Base-by-base conservation (phyloP, 2,329 filamentous ascomycete species). In the Daldinia eschscholtzii region DNA sequence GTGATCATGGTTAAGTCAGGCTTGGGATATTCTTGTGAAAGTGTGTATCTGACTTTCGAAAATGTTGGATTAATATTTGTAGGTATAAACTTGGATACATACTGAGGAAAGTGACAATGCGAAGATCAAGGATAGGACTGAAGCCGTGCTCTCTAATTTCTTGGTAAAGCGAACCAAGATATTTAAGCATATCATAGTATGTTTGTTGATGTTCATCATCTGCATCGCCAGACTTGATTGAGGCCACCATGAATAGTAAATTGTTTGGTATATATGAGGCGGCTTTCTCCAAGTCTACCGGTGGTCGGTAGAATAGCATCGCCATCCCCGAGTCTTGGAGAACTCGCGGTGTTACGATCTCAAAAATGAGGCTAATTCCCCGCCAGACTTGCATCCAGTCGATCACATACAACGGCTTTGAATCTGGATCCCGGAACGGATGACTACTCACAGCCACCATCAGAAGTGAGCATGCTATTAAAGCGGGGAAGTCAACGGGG, bases 301-400 rank as follows among this genome's bases (percentile, higher is more conserved):
- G 74, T 1, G 86, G 86, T 0, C 86, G 81, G 64, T 80, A 81
- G 70, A 88, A 86, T 10, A 88, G 78, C 4, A 78, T 73, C 1
- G 80, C 78, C 61, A 88, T 73, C 15, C 85, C 86, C 0, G 84
- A 82, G 2, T 81, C 76, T 55, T 78, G 71, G 2, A 82, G 70
- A 1, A 66, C 71, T 7, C 74, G 67, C 0, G 77, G 75, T 1
- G 75, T 72, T 42, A 81, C 79, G 12, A 84, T 67, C 0, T 83
- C 77, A 42, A 87, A 77, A 33, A 88, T 84, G 15, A 85, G 75
- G 33, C 84, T 81, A 28, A 85, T 87, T 9, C 86, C 86, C 9
- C 82, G 80, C 86, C 86, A 89, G 12, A 88, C 80, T 2, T 83
- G 72, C 77, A 88, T 85, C 86, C 87, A 89, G 73, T 88, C 83